Base-by-base conservation (phyloP, 2,329 filamentous ascomycete genomes). In the Pseudopyricularia cyperi region DNA sequence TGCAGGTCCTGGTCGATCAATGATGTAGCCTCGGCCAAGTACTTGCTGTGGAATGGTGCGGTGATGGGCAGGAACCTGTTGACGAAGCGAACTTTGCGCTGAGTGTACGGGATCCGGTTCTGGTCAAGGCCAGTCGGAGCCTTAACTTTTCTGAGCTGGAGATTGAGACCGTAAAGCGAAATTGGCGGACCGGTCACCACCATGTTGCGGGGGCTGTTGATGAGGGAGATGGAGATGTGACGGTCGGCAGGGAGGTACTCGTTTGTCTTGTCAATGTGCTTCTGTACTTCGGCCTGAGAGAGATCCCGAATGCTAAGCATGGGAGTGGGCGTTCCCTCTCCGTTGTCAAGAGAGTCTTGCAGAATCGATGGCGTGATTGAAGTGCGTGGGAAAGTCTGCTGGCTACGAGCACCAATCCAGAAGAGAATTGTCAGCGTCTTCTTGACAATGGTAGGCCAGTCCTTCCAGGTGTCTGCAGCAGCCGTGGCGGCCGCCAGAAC, bases 231-330 rank as follows among this genome's bases (percentile, higher is more conserved):
- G 64, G 83, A 84, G 64, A 98, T 96, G 65, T 97, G 93, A 53
- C 90, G 83, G 61, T 96, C 90, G 57, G 86, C 73, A 0, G 93
- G 93, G 53, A 98, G 79, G 72, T 98, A 95, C 66, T 96, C 84
- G 69, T 98, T 98, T 58, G 93, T 98, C 14, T 86, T 87, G 70
- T 97, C 86, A 59, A 98, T 95, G 70, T 97, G 91, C 68, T 91
- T 89, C 69, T 98, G 90, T 12, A 98, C 88, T 59, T 94, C 87
- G 44, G 83, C 79, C 62, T 86, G 81, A 0, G 91, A 85, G 28
- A 98, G 80, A 64, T 98, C 93, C 49, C 93, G 88, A 58, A 98
- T 95, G 62, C 93, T 97, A 58, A 98, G 73, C 93, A 98, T 98
- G 42, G 93, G 94, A 1, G 93, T 97, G 1, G 94, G 93, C 6